Conservation (phyloP, 768 basidiomycete species). For the Xerocomellus chrysenteron region DNA sequence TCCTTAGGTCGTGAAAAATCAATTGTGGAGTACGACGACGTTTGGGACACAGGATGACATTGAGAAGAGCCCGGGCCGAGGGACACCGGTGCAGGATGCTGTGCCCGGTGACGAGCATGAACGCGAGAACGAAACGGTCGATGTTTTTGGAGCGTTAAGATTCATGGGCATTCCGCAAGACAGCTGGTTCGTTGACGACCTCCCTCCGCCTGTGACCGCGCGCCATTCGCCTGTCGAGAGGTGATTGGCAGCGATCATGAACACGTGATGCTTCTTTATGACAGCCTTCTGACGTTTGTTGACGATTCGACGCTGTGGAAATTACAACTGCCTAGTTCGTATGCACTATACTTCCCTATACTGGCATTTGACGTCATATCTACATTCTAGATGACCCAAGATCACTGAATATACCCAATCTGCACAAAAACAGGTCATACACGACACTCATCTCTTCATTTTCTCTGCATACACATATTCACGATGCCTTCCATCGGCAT, state of each 20-base stretch:
- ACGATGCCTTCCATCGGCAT: neutral
- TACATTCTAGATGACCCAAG: slow-evolving; percentile 8
- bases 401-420: neutral
- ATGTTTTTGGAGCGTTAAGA: slow-evolving; percentile 12
- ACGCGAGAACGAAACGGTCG: neutral
- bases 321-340: slow-evolving; percentile 15
- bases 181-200: slow-evolving; percentile 12
- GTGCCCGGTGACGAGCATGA: neutral
- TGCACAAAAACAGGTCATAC: neutral
- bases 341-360: neutral
- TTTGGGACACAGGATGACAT: slow-evolving; percentile 29
- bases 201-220: neutral
- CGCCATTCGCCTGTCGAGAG: neutral
- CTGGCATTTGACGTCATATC: neutral
- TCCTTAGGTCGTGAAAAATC: slow-evolving; percentile 30
- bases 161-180: neutral
- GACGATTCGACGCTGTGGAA: slow-evolving; percentile 1
- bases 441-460: neutral
- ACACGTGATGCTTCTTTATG: neutral
- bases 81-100: slow-evolving; percentile 3
- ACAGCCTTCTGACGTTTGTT: neutral
- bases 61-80: slow-evolving; percentile 11
- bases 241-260: neutral
- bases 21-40: slow-evolving; percentile 33
- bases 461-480: neutral